A percentile compares a stretch with the other conserved stretches of the same genome.
Evolutionary conservation across 83 land plant species (phyloP).

Genomic region (Thuja plicata): DNA sequence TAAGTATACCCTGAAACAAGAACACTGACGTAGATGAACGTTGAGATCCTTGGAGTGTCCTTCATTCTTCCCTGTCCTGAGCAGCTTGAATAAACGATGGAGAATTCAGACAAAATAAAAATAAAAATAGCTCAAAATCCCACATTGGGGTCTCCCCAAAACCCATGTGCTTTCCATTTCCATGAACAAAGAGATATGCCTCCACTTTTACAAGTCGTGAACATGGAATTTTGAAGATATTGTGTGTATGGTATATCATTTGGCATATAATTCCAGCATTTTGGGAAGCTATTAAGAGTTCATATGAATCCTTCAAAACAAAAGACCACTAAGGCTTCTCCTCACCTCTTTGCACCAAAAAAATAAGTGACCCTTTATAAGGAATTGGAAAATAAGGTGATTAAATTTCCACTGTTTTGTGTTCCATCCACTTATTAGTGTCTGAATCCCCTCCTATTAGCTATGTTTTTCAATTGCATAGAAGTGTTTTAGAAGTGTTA

Average conservation of each 20-base stretch:
- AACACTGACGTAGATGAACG: background rate
- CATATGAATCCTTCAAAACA: constrained; percentile 24
- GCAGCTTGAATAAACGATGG: background rate
- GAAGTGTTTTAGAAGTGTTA: too few relatives aligned
- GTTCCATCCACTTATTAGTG: background rate
- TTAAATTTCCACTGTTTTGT: background rate
- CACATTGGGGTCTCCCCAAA: background rate
- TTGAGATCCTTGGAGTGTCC: background rate
- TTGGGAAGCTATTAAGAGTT: constrained; percentile 74
- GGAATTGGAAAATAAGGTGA: background rate
- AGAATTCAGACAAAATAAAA: background rate
- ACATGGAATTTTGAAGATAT: background rate
- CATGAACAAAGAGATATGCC: background rate
- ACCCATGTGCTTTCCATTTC: background rate
- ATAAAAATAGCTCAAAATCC: background rate
- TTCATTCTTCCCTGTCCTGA: background rate
- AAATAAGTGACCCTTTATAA: background rate
- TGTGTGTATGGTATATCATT: too few relatives aligned
- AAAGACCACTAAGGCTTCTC: background rate
- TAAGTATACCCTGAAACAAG: background rate
- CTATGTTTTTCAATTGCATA: background rate
- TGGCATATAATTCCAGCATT: constrained; percentile 96
- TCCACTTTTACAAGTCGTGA: background rate
- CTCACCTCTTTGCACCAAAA: background rate
- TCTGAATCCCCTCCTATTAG: background rate